phyloP scores from a whole-genome alignment of 164 flowering plant species.

The Nelumbo lutea region DNA sequence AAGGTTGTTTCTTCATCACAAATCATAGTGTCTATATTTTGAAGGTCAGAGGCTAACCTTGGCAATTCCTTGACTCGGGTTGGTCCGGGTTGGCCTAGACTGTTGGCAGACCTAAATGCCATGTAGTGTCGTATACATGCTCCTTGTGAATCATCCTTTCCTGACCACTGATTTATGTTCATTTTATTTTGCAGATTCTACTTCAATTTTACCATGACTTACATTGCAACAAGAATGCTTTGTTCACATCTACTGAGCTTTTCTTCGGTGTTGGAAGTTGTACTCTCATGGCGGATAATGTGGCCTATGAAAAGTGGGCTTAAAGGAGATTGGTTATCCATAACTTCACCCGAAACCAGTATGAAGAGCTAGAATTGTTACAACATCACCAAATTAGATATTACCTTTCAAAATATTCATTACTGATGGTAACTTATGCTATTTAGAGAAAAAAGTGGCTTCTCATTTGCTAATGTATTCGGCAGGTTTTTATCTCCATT shows the following conservation, averaged over 20 bases:
- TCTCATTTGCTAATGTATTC: neutral
- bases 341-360: constrained; percentile 48
- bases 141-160: neutral
- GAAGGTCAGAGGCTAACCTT: constrained; percentile 14
- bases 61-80: constrained; percentile 21
- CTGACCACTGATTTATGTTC: neutral
- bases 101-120: too few species aligned
- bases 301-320: constrained; percentile 71
- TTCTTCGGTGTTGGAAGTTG: constrained; percentile 80
- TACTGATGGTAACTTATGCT: neutral
- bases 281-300: constrained; percentile 91
- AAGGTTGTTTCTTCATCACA: constrained; percentile 29
- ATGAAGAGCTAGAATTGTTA: constrained; percentile 90
- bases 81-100: too few species aligned
- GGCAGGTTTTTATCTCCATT: constrained; percentile 78
- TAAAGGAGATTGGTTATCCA: constrained; percentile 77
- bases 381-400: constrained; percentile 41
- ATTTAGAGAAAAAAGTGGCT: neutral
- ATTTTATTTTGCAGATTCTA: constrained; percentile 59
- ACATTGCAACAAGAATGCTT: constrained; percentile 86
- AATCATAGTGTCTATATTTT: constrained; percentile 18
- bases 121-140: too few species aligned
- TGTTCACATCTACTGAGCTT: constrained; percentile 76
- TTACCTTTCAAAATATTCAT: neutral
- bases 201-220: constrained; percentile 78